Evolutionary conservation across 1,139 yeast genomes (phyloP).

Genomic region (Diutina mesorugosa): DNA sequence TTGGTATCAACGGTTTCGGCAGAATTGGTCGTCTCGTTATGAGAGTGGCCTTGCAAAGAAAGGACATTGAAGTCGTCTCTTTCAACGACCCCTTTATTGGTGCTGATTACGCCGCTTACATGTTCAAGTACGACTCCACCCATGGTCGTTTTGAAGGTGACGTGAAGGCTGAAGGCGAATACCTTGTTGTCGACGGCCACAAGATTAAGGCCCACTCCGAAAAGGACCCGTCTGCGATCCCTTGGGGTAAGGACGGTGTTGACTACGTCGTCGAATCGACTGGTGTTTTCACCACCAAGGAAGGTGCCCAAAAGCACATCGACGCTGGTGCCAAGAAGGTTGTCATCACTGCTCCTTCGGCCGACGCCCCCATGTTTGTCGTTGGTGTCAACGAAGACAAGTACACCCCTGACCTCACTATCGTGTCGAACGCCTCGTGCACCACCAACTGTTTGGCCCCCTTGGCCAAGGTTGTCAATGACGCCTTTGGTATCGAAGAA

Average conservation of each 20-base stretch:
- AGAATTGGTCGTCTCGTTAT: conserved; percentile 80
- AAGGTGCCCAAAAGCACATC: conserved; percentile 70
- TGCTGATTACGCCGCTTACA: conserved; percentile 74
- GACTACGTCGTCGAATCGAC: conserved; percentile 80
- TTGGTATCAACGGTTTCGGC: conserved; percentile 87
- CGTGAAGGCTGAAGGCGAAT: conserved; percentile 44
- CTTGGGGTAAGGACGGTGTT: conserved; percentile 72
- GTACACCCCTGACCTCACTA: conserved; percentile 53
- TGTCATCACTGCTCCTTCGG: conserved; percentile 77
- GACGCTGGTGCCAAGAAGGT: conserved; percentile 87
- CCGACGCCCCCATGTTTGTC: conserved; percentile 84
- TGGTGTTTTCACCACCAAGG: conserved; percentile 74
- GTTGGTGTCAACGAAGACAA: conserved; percentile 69
- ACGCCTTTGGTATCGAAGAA: conserved; percentile 70
- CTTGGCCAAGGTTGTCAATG: conserved; percentile 73
- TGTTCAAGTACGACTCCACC: conserved; percentile 83
- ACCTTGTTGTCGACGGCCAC: conserved; percentile 55
- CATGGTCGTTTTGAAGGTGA: conserved; percentile 69
- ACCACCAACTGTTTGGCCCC: conserved; percentile 89
- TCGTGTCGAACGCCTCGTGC: conserved; percentile 80
- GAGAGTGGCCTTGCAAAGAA: conserved; percentile 62
- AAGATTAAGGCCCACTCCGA: conserved; percentile 60
- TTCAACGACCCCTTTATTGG: conserved; percentile 78
- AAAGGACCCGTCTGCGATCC: conserved; percentile 67
- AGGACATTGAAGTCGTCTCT: conserved; percentile 66